Evolutionary conservation across 2,329 filamentous ascomycete genomes (phyloP).

Genomic region (Colletotrichum melonis): DNA sequence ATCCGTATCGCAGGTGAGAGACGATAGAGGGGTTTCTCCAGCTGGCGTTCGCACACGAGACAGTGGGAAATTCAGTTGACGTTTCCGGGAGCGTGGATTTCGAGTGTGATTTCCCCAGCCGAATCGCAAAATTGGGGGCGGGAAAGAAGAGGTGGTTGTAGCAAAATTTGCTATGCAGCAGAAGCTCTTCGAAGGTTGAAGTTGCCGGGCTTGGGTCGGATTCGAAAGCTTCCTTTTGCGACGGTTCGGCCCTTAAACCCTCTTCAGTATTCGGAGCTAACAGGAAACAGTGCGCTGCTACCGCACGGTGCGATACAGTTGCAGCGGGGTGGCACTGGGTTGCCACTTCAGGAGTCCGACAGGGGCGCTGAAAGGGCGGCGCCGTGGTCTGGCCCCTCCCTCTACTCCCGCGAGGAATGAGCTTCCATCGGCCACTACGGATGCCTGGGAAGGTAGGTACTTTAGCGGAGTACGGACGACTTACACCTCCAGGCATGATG

Average conservation of each 20-base stretch:
- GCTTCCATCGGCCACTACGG: not conserved
- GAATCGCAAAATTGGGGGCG: not conserved
- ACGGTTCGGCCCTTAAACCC: slow-evolving; percentile 35
- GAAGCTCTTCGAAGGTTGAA: slow-evolving; percentile 35
- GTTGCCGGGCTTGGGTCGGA: slow-evolving; percentile 24
- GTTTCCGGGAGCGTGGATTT: not conserved
- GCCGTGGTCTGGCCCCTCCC: slow-evolving; percentile 14
- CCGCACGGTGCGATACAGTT: slow-evolving; percentile 18
- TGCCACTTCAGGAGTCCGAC: slow-evolving; percentile 25
- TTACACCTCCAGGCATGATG: not conserved
- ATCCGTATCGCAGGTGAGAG: slow-evolving; percentile 16
- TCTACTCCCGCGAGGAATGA: not conserved
- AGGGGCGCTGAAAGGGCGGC: slow-evolving; percentile 17
- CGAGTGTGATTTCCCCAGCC: not conserved
- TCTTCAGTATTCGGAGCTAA: slow-evolving; percentile 23
- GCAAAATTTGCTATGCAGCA: slow-evolving; percentile 26
- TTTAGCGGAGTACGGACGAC: not conserved
- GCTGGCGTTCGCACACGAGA: slow-evolving; percentile 12
- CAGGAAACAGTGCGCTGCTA: slow-evolving; percentile 21
- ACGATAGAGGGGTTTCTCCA: not conserved
- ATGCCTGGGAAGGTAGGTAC: not conserved
- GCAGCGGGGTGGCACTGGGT: slow-evolving; percentile 13
- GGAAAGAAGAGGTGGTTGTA: slow-evolving; percentile 4
- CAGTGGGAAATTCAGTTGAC: slow-evolving; percentile 2
- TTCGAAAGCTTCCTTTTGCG: slow-evolving; percentile 28